Evolutionary conservation across 495 filamentous ascomycete genomes (phyloP).

Genomic region (Friedmanniomyces simplex): DNA sequence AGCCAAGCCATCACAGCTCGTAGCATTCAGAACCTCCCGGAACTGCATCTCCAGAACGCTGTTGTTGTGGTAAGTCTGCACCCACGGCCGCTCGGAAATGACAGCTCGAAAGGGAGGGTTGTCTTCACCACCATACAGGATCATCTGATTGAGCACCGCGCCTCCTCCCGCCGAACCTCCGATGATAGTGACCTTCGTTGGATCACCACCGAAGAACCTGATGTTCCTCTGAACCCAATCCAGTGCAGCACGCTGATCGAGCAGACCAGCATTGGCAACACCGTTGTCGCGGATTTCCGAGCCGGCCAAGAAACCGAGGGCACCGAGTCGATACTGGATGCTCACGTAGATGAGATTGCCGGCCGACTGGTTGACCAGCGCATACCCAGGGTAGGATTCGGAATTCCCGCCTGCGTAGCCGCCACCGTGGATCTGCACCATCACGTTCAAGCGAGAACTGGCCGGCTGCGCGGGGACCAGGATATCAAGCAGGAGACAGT

Average conservation of each 20-base stretch:
- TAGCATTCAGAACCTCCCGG: constrained; percentile 12
- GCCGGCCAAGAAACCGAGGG: constrained; percentile 28
- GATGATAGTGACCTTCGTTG: constrained; percentile 23
- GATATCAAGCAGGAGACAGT: constrained; percentile 4
- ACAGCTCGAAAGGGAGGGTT: constrained; percentile 20
- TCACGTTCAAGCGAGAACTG: background rate
- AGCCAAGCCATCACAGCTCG: constrained; percentile 10
- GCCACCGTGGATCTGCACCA: constrained; percentile 7
- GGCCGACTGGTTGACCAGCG: constrained; percentile 3
- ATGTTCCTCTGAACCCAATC: constrained; percentile 27
- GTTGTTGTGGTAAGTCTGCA: constrained; percentile 20
- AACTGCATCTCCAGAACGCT: constrained; percentile 17
- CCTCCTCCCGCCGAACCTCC: constrained; percentile 26
- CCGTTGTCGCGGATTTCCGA: constrained; percentile 25
- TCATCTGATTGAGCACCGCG: constrained; percentile 19
- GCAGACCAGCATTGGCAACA: constrained; percentile 26
- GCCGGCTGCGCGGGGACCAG: background rate
- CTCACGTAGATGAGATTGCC: constrained; percentile 24
- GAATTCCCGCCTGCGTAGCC: constrained; percentile 4
- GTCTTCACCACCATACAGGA: constrained; percentile 16
- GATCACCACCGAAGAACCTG: constrained; percentile 20
- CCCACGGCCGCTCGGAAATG: constrained; percentile 17
- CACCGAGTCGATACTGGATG: constrained; percentile 30
- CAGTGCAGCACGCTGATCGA: constrained; percentile 29
- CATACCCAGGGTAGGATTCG: constrained; percentile 7